Percentiles rank a stretch among this genome's conserved stretches.
Evolutionary conservation across 257 asterid species (phyloP).

Genomic region (Salvia hispanica): DNA sequence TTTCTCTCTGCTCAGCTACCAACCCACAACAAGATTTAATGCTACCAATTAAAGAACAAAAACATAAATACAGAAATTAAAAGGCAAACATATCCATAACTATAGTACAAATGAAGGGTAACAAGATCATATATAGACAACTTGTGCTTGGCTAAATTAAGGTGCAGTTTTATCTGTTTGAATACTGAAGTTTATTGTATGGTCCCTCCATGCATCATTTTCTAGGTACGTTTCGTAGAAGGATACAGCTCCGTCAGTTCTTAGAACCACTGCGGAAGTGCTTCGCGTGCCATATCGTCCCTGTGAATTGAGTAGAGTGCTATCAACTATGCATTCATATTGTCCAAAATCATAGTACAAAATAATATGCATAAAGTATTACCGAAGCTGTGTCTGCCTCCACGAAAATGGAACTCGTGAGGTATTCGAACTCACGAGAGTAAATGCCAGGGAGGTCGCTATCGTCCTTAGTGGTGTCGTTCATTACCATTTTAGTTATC

Average conservation of each 20-base stretch:
- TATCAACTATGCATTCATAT: neutral
- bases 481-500: slow-evolving; percentile 40
- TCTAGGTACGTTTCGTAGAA: slow-evolving; percentile 57
- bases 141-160: neutral
- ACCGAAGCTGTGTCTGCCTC: slow-evolving; percentile 60
- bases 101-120: neutral
- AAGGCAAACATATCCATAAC: no score
- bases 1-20: neutral
- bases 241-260: slow-evolving; percentile 40
- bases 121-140: neutral
- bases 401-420: slow-evolving; percentile 69
- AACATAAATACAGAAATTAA: neutral
- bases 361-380: slow-evolving; percentile 11
- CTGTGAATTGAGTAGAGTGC: slow-evolving; percentile 28
- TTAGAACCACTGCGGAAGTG: slow-evolving; percentile 54
- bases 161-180: neutral
- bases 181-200: slow-evolving; percentile 41
- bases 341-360: neutral
- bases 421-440: slow-evolving; percentile 60
- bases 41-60: neutral
- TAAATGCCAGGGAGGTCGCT: slow-evolving; percentile 56
- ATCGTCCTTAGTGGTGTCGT: slow-evolving; percentile 58
- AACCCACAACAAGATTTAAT: no score
- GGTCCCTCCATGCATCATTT: slow-evolving; percentile 58
- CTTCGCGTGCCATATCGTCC: slow-evolving; percentile 85